Base-by-base conservation (phyloP, 495 filamentous ascomycete species). In the Trypethelium eluteriae region DNA sequence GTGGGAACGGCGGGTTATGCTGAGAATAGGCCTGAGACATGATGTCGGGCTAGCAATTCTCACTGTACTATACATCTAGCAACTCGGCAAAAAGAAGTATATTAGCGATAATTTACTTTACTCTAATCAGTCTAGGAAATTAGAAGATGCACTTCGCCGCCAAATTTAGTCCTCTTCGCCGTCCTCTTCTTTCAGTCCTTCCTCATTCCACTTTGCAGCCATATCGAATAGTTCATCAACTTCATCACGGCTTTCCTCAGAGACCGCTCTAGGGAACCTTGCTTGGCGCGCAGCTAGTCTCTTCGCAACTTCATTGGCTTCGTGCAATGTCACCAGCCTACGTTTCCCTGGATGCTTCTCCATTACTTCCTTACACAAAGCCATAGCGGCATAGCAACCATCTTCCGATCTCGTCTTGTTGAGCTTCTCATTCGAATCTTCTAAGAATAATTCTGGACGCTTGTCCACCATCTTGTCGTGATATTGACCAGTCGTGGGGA, bases 261-360 rank as follows among this genome's bases (percentile, higher is more conserved):
- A 53, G 11, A 16, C 18, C 10, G 12, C 49, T 14, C n/a, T 53
- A 53, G 11, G 5, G 16, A n/a, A 11, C 10, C n/a, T 14, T 5
- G 49, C 49, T 14, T 25, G 49, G 5, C 5, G 11, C 49, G 53
- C 69, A 36, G 82, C 82, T 57, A 92, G 70, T 38, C 89, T 73
- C 72, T 84, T 86, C 2, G 88, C 84, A 7, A 91, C 87, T 70
- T 90, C 86, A 67, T 90, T 91, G 10, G 88, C 88, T 71, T 91
- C 87, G 68, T 83, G 80, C 67, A 91, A 74, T 65, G 80, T 87
- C 38, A 91, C 88, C 9, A 91, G 78, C 47, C 78, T 81, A 59
- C 88, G 78, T 77, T 86, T 89, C 25, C 74, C 62, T 70, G 65
- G 11, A 35, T 67, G 39, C 38, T 72, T 68, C 41, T 66, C 53